These are phyloP conservation scores for Agrocybe praecox DNA, from an alignment of 768 basidiomycete species.

Conservation along the genomic window DNA sequence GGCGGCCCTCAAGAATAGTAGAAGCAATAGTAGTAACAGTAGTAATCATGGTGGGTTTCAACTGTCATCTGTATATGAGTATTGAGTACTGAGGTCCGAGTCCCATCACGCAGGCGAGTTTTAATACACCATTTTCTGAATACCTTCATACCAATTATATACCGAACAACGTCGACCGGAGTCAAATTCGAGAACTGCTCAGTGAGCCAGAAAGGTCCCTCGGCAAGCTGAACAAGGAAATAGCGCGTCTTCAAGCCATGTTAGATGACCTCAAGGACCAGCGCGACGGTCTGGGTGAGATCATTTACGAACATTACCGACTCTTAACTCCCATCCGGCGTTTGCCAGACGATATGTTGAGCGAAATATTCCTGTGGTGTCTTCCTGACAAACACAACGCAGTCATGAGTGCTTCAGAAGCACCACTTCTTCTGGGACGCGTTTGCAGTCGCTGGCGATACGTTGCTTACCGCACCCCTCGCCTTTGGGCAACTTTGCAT, in stretches of 20 bases:
- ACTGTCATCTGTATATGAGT: background rate
- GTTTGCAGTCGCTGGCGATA: conserved; percentile 19
- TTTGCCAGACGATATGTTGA: conserved; percentile 18
- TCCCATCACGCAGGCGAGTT: conserved; percentile 25
- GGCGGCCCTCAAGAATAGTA: background rate
- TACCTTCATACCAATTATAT: conserved; percentile 17
- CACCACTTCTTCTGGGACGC: conserved; percentile 15
- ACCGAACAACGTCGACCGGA: conserved; percentile 9
- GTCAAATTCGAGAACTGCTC: conserved; percentile 9
- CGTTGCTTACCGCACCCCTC: conserved; percentile 11
- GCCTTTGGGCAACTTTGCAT: conserved; percentile 18
- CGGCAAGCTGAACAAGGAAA: conserved; percentile 5
- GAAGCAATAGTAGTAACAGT: background rate
- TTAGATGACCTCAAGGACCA: conserved; percentile 3
- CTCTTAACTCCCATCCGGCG: conserved; percentile 13
- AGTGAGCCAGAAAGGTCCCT: conserved; percentile 5
- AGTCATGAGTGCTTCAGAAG: conserved; percentile 9
- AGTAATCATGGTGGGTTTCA: conserved; percentile 1
- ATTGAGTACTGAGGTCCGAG: background rate
- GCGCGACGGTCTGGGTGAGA: conserved; percentile 3
- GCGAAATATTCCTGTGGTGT: conserved; percentile 16
- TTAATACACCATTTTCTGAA: conserved; percentile 43
- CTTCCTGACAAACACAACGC: conserved; percentile 17
- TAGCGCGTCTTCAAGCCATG: conserved; percentile 4
- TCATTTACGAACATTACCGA: conserved; percentile 11